Percentiles rank a stretch among this genome's conserved stretches.
phyloP scores from a whole-genome alignment of 805 yeast genomes.

The Candida multigemmis region DNA sequence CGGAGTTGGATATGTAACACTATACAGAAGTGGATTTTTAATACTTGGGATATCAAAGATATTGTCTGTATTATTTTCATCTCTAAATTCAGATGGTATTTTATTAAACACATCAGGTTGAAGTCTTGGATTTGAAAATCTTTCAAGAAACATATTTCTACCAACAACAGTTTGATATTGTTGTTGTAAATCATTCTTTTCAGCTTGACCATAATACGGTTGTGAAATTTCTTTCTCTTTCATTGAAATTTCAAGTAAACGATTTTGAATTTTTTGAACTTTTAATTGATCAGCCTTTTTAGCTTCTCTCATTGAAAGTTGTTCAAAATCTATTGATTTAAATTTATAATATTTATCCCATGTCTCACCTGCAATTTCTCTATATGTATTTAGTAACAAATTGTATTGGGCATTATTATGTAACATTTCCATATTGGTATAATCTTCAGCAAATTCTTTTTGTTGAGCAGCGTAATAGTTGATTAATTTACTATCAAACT shows the following conservation, averaged over 20 bases:
- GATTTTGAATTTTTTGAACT: too few species aligned
- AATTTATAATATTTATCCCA: conserved; percentile 31
- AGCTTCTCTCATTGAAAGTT: too few species aligned
- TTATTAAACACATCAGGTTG: conserved; percentile 21
- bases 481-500: conserved; percentile 19
- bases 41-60: conserved; percentile 10
- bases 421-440: conserved; percentile 31
- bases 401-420: conserved; percentile 34
- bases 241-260: too few species aligned
- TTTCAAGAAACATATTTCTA: conserved; percentile 8
- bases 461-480: conserved; percentile 19
- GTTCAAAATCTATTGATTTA: conserved; percentile 30
- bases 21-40: conserved; percentile 26
- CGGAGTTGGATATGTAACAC: conserved; percentile 19
- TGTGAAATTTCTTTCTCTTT: too few species aligned
- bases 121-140: conserved; percentile 25
- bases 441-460: conserved; percentile 24
- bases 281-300: too few species aligned
- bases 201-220: too few species aligned
- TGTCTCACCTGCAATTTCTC: conserved; percentile 28
- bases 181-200: not conserved
- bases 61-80: conserved; percentile 4
- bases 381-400: conserved; percentile 26
- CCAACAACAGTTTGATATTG: conserved; percentile 6
- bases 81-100: conserved; percentile 26